Percentiles rank a stretch among this genome's conserved stretches.
These are phyloP conservation scores for Ensete glaucum DNA, from an alignment of 176 grass and related monocot genomes.

Conservation along the genomic window DNA sequence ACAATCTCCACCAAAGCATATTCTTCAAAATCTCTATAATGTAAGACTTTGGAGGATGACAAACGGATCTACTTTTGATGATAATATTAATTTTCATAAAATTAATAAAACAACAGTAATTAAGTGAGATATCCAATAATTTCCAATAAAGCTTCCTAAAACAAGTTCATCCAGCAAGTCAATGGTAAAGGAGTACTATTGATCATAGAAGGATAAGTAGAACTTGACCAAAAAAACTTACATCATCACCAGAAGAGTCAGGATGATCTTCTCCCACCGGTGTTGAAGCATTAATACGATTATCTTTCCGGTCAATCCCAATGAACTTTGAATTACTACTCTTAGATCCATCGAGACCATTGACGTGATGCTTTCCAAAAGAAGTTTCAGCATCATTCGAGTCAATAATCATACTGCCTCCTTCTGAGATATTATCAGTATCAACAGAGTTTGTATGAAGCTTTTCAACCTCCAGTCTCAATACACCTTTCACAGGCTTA, in stretches of 20 bases:
- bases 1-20: neutral
- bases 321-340: slow-evolving; percentile 41
- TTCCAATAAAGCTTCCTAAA: no score
- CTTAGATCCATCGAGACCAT: slow-evolving; percentile 49
- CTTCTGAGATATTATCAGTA: slow-evolving; percentile 73
- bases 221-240: slow-evolving; percentile 39
- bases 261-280: slow-evolving; percentile 38
- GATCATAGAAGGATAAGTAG: slow-evolving; percentile 2
- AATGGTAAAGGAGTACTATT: neutral
- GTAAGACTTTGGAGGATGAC: neutral
- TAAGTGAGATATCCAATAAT: neutral
- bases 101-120: neutral
- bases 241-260: slow-evolving; percentile 42
- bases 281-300: slow-evolving; percentile 38
- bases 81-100: neutral
- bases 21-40: neutral
- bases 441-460: slow-evolving; percentile 53
- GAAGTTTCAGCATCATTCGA: slow-evolving; percentile 51
- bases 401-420: slow-evolving; percentile 74
- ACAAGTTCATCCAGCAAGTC: no score
- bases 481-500: slow-evolving; percentile 93
- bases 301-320: slow-evolving; percentile 30
- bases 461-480: slow-evolving; percentile 89
- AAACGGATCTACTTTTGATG: neutral
- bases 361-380: slow-evolving; percentile 42